A percentile compares a stretch with the other conserved stretches of the same genome.
phyloP scores from a whole-genome alignment of 2,329 filamentous ascomycete species.

The Cordyceps cateniannulata region DNA sequence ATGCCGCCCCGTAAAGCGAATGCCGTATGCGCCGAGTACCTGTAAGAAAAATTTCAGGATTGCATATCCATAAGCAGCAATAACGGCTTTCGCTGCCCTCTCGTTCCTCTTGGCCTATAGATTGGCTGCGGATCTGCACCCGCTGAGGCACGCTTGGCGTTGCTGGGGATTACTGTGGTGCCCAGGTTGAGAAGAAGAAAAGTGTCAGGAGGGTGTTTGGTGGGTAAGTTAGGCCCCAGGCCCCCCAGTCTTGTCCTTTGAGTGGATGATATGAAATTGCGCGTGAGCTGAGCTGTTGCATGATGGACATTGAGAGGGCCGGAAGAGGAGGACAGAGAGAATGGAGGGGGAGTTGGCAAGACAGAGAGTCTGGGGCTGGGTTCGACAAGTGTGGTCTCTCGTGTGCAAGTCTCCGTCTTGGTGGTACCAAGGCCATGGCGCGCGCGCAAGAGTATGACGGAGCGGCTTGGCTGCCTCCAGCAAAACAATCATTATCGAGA shows the following conservation, averaged over 20 bases:
- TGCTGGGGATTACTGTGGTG: background rate
- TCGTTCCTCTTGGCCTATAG: background rate
- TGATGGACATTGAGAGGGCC: background rate
- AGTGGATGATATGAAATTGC: background rate
- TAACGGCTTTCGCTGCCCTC: conserved; percentile 1
- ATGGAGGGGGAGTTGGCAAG: no score
- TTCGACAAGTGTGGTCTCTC: background rate
- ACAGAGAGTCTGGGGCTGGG: background rate
- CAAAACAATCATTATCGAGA: background rate
- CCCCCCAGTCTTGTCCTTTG: no score
- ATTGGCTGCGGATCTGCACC: conserved; percentile 7
- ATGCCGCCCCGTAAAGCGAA: background rate
- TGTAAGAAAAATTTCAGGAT: background rate
- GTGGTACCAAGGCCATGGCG: background rate
- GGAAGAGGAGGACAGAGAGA: no score
- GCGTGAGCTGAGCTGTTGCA: background rate
- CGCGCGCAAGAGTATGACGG: background rate
- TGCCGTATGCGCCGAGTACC: background rate
- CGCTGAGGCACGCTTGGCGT: background rate
- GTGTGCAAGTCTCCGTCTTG: background rate
- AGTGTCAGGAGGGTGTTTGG: background rate
- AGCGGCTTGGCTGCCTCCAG: background rate
- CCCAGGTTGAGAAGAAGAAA: background rate
- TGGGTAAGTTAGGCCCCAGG: background rate
- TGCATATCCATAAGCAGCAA: background rate